phyloP scores from a whole-genome alignment of 768 basidiomycete genomes.

The Clitopilus passeckerianus region DNA sequence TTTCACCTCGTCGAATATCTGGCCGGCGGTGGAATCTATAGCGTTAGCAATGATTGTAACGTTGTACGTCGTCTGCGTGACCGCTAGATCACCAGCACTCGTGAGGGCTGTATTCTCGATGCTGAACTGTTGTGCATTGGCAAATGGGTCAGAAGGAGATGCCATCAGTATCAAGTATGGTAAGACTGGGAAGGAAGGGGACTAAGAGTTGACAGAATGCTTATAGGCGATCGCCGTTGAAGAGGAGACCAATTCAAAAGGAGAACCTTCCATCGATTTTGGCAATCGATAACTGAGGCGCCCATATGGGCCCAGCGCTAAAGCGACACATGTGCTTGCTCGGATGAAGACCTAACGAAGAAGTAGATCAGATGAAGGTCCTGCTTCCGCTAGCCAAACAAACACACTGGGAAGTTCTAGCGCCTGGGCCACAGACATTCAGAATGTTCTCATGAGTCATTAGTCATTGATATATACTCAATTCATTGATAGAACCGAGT shows the following conservation, averaged over 20 bases:
- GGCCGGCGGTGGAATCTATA: neutral
- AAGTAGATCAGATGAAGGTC: too few relatives aligned
- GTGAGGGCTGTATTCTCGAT: neutral
- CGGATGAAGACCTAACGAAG: too few relatives aligned
- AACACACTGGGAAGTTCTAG: too few relatives aligned
- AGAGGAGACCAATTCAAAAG: neutral
- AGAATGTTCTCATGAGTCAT: too few relatives aligned
- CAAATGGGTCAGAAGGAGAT: neutral
- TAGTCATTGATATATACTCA: too few relatives aligned
- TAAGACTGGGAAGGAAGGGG: neutral
- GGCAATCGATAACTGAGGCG: too few relatives aligned
- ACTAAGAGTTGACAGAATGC: neutral
- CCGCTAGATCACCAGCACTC: neutral
- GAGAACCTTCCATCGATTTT: too few relatives aligned
- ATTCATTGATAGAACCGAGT: too few relatives aligned
- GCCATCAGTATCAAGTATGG: neutral
- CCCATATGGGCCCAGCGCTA: too few relatives aligned
- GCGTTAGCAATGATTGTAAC: neutral
- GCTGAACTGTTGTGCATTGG: neutral
- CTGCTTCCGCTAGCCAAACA: too few relatives aligned
- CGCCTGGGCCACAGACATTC: too few relatives aligned
- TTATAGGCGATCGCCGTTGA: neutral
- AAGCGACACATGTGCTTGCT: too few relatives aligned
- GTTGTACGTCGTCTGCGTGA: neutral
- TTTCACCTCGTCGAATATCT: neutral